Evolutionary conservation across 2,329 filamentous ascomycete species (phyloP).

Genomic region (Cryphonectria naterciae): DNA sequence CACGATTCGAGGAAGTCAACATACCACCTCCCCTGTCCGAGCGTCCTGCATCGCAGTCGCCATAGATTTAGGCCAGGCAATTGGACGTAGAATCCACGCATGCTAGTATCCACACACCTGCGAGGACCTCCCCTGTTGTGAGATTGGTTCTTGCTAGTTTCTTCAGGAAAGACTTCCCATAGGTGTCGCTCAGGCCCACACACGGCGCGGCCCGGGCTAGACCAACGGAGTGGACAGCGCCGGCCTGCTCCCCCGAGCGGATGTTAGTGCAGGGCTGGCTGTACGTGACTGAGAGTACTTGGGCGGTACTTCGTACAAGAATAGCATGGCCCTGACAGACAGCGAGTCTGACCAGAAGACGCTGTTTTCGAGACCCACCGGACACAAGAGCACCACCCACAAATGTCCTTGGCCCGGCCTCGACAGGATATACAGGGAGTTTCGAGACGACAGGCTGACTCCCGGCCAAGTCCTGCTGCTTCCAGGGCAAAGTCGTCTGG

Average conservation of each 20-base stretch:
- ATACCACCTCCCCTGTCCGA: background rate
- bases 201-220: conserved; percentile 12
- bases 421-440: background rate
- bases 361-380: conserved; percentile 6
- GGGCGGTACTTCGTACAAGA: conserved; percentile 8
- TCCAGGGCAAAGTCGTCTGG: background rate
- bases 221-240: background rate
- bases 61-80: background rate
- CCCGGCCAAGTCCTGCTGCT: background rate
- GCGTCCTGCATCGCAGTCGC: background rate
- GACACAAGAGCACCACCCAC: background rate
- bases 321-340: background rate
- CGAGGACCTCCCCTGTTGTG: background rate
- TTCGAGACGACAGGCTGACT: background rate
- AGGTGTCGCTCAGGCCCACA: conserved; percentile 9
- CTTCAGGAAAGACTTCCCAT: conserved; percentile 3
- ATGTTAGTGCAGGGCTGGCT: conserved; percentile 9
- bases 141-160: background rate
- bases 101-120: background rate
- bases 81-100: background rate
- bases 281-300: conserved; percentile 9
- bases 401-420: background rate
- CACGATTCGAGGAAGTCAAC: background rate
- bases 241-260: conserved; percentile 4
- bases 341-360: background rate